Conservation (phyloP, 495 filamentous ascomycete species). For the Chlorociboria aeruginascens region DNA sequence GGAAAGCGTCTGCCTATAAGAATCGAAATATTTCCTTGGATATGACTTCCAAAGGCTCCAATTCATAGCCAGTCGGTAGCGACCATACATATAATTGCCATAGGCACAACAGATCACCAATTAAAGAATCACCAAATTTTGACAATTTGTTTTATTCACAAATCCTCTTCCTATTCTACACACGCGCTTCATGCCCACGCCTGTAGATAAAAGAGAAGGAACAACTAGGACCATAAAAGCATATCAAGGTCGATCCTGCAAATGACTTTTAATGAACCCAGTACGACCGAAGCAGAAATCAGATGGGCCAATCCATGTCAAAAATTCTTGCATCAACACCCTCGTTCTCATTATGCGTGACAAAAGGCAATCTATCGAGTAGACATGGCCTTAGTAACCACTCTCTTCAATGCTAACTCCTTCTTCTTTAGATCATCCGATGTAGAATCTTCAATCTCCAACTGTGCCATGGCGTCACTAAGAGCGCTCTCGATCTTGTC, state of each 20-base stretch:
- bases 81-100: too few relatives aligned
- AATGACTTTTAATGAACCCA: slow-evolving; percentile 20
- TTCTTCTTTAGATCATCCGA: slow-evolving; percentile 99
- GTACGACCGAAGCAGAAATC: slow-evolving; percentile 18
- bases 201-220: slow-evolving; percentile 14
- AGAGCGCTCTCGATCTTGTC: slow-evolving; percentile 97
- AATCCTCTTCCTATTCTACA: slow-evolving; percentile 21
- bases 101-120: neutral
- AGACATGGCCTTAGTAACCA: slow-evolving; percentile 76
- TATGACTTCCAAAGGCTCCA: too few relatives aligned
- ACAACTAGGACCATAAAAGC: slow-evolving; percentile 8
- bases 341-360: slow-evolving; percentile 11
- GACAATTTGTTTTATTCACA: slow-evolving; percentile 17
- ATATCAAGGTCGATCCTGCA: slow-evolving; percentile 15
- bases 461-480: slow-evolving; percentile 74
- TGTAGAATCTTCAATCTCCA: slow-evolving; percentile 76
- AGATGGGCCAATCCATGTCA: slow-evolving; percentile 20
- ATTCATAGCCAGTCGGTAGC: too few relatives aligned
- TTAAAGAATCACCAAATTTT: neutral
- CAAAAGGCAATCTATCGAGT: slow-evolving; percentile 6
- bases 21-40: too few relatives aligned
- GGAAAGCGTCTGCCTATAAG: too few relatives aligned
- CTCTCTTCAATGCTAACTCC: slow-evolving; percentile 94
- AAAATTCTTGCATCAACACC: slow-evolving; percentile 20
- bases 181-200: slow-evolving; percentile 20